Conservation (phyloP, 768 basidiomycete species). For the Boletus rubroflammeus region DNA sequence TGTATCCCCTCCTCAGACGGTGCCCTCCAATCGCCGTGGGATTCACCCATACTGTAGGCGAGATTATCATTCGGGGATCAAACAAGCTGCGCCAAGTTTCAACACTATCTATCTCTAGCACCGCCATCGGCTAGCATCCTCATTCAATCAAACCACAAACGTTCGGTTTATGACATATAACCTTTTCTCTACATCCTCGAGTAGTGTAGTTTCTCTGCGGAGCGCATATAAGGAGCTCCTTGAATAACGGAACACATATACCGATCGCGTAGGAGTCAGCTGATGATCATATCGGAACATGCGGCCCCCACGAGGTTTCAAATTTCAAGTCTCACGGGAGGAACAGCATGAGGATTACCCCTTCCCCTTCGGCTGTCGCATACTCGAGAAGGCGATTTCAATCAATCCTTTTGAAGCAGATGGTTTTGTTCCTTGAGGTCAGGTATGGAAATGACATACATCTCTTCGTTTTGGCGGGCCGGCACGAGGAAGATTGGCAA, state of each 20-base stretch:
- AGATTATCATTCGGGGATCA: conserved; percentile 15
- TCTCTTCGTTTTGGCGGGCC: not conserved
- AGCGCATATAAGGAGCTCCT: conserved; percentile 6
- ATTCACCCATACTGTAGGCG: not conserved
- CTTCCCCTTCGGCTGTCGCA: conserved; percentile 3
- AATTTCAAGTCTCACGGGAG: conserved; percentile 13
- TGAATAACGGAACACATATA: conserved; percentile 1
- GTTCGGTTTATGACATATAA: not conserved
- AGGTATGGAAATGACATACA: not conserved
- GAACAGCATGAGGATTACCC: conserved; percentile 9
- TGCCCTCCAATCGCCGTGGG: conserved; percentile 12
- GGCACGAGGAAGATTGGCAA: not conserved
- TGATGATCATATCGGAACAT: conserved; percentile 23
- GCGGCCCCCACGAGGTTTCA: conserved; percentile 24
- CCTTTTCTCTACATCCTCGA: not conserved
- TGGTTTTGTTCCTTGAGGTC: not conserved
- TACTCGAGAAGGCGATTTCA: not conserved
- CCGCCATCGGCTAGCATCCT: conserved; percentile 14
- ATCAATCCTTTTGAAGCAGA: conserved; percentile 17
- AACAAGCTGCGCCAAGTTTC: conserved; percentile 5
- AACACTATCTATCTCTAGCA: not conserved
- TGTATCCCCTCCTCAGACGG: not conserved
- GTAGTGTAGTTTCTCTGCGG: not conserved
- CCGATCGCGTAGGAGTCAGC: conserved; percentile 6
- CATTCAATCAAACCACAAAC: conserved; percentile 6